phyloP scores from a whole-genome alignment of 805 yeast genomes.

The Starmerella ratchasimensis region DNA sequence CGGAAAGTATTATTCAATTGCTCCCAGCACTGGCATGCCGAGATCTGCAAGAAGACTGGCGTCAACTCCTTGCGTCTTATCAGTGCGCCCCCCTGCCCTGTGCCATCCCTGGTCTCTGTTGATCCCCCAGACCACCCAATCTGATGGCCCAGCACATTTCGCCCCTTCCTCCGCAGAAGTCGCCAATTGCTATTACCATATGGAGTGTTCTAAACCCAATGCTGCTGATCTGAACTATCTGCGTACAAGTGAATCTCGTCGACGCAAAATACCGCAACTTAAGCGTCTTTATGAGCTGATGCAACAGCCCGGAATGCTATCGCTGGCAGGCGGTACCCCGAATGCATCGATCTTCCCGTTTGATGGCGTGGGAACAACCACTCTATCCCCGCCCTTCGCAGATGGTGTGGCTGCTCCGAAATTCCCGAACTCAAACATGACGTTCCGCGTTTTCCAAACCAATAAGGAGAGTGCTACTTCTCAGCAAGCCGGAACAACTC shows the following conservation, averaged over 20 bases:
- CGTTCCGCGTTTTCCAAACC: constrained; percentile 30
- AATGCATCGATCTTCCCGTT: constrained; percentile 83
- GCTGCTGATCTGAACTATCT: constrained; percentile 63
- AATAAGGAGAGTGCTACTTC: constrained; percentile 31
- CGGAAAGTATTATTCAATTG: too few relatives aligned
- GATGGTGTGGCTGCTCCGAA: constrained; percentile 43
- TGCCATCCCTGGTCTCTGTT: too few relatives aligned
- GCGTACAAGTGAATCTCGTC: constrained; percentile 61
- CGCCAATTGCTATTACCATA: too few relatives aligned
- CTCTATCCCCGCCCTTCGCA: constrained; percentile 57
- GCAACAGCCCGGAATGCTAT: constrained; percentile 59
- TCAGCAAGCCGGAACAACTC: constrained; percentile 19
- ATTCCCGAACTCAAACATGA: constrained; percentile 20
- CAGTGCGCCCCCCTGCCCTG: too few relatives aligned
- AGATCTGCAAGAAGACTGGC: too few relatives aligned
- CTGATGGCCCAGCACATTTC: too few relatives aligned
- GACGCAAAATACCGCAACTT: constrained; percentile 64
- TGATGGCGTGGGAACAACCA: constrained; percentile 55
- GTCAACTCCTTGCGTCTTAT: too few relatives aligned
- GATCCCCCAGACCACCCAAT: too few relatives aligned
- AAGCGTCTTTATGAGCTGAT: constrained; percentile 73
- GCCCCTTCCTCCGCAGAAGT: too few relatives aligned
- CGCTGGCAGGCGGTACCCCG: constrained; percentile 93
- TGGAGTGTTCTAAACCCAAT: too few relatives aligned
- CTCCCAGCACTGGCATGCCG: too few relatives aligned